These are phyloP conservation scores for Chionographis japonica DNA, from an alignment of 106 monocot species.

Conservation along the genomic window DNA sequence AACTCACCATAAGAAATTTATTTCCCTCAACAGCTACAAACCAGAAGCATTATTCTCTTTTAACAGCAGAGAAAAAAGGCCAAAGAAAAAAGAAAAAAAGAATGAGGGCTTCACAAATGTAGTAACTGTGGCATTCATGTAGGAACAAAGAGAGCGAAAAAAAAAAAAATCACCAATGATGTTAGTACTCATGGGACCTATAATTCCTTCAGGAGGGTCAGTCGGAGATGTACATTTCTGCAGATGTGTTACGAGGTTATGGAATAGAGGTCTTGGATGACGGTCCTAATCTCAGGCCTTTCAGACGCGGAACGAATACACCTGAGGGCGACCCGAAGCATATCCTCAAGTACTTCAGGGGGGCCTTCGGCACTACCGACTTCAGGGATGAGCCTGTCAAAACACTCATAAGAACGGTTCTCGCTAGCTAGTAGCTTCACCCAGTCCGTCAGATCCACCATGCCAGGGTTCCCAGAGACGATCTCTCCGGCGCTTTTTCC, in stretches of 20 bases:
- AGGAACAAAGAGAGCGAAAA: neutral
- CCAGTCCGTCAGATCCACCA: conserved; percentile 81
- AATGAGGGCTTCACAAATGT: no score
- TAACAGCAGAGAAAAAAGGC: no score
- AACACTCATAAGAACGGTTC: conserved; percentile 51
- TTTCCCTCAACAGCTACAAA: no score
- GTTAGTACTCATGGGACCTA: neutral
- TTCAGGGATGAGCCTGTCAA: conserved; percentile 36
- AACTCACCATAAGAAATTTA: no score
- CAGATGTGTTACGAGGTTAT: conserved; percentile 3
- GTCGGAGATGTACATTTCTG: conserved; percentile 10
- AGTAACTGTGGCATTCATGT: no score
- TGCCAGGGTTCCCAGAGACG: conserved; percentile 51
- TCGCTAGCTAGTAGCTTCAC: conserved; percentile 48
- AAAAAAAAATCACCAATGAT: conserved; percentile 3
- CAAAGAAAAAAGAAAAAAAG: no score
- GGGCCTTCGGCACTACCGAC: conserved; percentile 7
- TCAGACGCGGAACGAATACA: conserved; percentile 71
- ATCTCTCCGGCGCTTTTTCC: conserved; percentile 77
- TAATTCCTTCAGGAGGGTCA: conserved; percentile 7
- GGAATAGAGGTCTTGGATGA: conserved; percentile 55
- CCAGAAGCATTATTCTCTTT: no score
- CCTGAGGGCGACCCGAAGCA: conserved; percentile 58
- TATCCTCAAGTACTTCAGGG: conserved; percentile 27
- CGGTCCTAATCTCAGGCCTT: conserved; percentile 72